phyloP scores from a whole-genome alignment of 805 yeast species.

The Wickerhamiella spandovensis region DNA sequence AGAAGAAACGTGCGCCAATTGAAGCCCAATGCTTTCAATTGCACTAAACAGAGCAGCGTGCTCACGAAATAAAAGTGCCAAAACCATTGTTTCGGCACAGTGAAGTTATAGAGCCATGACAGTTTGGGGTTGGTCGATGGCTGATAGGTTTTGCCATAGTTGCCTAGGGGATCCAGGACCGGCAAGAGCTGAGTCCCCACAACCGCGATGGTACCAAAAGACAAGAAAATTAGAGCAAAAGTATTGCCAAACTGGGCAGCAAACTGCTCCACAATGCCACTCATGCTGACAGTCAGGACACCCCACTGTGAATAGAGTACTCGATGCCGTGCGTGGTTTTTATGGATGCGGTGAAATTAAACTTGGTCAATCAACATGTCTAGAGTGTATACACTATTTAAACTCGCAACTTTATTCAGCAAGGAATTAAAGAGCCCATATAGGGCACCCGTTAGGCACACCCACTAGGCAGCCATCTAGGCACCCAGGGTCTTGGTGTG shows the following conservation, averaged over 20 bases:
- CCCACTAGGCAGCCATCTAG: background rate
- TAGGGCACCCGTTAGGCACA: too few relatives aligned
- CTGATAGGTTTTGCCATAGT: conserved; percentile 21
- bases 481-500: conserved; percentile 3
- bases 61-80: conserved; percentile 23
- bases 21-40: background rate
- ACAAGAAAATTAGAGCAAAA: conserved; percentile 6
- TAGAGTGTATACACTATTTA: background rate
- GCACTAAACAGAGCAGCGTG: background rate
- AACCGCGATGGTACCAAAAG: conserved; percentile 6
- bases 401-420: background rate
- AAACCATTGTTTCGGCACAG: conserved; percentile 25
- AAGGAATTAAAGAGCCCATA: too few relatives aligned
- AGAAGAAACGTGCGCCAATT: conserved; percentile 9
- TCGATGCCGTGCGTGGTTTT: too few relatives aligned
- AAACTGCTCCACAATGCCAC: background rate
- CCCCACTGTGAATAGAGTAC: background rate
- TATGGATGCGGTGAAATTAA: background rate
- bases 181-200: background rate
- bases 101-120: conserved; percentile 7
- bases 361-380: background rate
- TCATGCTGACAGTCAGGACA: background rate
- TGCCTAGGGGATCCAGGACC: conserved; percentile 13
- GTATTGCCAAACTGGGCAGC: background rate
- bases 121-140: background rate